Percentiles rank a stretch among this genome's conserved stretches.
Evolutionary conservation across 2,329 filamentous ascomycete genomes (phyloP).

Genomic region (Fusarium metavorans): DNA sequence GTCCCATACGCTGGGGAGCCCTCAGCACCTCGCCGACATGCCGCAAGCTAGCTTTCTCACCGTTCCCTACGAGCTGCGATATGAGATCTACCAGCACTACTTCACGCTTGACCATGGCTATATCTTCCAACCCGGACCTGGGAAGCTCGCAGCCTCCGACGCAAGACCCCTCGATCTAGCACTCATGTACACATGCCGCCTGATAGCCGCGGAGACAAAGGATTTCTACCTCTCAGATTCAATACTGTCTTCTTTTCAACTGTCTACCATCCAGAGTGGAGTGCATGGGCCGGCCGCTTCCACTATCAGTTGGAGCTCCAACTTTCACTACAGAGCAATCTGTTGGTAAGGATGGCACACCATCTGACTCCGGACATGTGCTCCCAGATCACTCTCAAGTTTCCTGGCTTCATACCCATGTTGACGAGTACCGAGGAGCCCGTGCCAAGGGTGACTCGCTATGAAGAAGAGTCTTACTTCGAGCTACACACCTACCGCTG

Average conservation of each 20-base stretch:
- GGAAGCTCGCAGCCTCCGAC: neutral
- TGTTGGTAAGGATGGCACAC: neutral
- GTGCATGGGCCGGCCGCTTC: neutral
- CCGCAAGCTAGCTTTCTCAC: neutral
- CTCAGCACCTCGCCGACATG: neutral
- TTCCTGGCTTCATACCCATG: neutral
- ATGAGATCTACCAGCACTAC: neutral
- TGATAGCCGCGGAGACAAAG: neutral
- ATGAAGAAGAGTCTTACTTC: neutral
- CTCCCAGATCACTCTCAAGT: neutral
- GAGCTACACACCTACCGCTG: no score
- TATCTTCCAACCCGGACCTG: neutral
- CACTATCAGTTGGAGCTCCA: no score
- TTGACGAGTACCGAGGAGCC: neutral
- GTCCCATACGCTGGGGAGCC: neutral
- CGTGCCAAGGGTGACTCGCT: no score
- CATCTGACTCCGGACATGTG: neutral
- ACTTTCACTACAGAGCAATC: neutral
- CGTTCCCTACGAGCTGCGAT: neutral
- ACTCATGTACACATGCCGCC: conserved; percentile 11
- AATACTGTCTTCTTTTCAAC: conserved; percentile 22
- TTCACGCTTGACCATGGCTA: neutral
- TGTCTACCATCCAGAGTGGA: neutral
- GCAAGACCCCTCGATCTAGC: neutral
- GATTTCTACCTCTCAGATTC: neutral